phyloP scores from a whole-genome alignment of 1,284 basidiomycete species.

The Tilletia caries region DNA sequence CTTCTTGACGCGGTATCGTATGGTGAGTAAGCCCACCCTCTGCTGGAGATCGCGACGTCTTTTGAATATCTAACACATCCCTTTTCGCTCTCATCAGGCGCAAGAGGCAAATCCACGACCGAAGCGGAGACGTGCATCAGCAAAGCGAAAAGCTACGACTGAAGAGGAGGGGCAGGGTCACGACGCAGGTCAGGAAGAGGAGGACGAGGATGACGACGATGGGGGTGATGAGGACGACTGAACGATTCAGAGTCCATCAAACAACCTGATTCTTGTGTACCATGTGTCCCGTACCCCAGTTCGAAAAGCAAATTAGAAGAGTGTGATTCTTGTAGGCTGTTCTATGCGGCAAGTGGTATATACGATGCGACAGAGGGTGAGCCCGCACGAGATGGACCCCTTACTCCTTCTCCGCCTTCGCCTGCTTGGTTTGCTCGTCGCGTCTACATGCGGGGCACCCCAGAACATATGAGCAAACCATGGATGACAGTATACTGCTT shows the following conservation, averaged over 20 bases:
- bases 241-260: no score
- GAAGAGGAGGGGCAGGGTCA: neutral
- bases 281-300: no score
- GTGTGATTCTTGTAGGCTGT: no score
- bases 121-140: neutral
- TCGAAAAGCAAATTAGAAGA: no score
- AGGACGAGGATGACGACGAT: neutral
- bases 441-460: neutral
- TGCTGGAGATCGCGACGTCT: constrained; percentile 21
- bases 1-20: constrained; percentile 79
- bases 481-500: neutral
- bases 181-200: neutral
- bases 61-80: neutral
- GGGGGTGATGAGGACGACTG: neutral
- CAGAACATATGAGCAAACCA: no score
- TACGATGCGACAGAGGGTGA: no score
- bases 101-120: constrained; percentile 1
- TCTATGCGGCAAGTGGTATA: no score
- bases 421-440: neutral
- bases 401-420: neutral
- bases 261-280: no score
- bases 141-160: neutral
- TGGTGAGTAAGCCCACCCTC: constrained; percentile 60
- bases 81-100: neutral
- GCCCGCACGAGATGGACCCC: no score